phyloP scores from a whole-genome alignment of 441 rosid species.

The Populus hybrid region DNA sequence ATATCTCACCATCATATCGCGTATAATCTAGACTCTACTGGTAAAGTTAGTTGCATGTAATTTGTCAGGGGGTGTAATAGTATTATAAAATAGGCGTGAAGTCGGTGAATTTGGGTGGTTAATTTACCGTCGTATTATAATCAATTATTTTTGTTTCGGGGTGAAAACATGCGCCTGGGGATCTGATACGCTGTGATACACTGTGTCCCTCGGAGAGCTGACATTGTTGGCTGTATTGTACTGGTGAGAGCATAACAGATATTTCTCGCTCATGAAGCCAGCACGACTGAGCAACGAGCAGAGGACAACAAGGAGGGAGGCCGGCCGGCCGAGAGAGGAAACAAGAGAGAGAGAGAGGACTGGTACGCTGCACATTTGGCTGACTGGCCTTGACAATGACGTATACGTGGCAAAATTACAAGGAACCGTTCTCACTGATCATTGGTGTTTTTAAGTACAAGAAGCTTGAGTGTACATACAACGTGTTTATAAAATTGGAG shows the following conservation, averaged over 20 bases:
- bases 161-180: slow-evolving; percentile 11
- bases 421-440: not conserved
- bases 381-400: no score
- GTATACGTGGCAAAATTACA: no score
- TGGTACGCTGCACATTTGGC: no score
- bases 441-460: not conserved
- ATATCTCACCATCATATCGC: not conserved
- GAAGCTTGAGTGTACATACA: not conserved
- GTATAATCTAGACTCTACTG: not conserved
- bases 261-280: not conserved
- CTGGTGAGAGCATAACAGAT: not conserved
- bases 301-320: not conserved
- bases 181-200: slow-evolving; percentile 6
- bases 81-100: not conserved
- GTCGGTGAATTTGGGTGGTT: not conserved
- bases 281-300: not conserved
- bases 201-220: slow-evolving; percentile 9
- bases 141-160: not conserved
- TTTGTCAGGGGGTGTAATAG: not conserved
- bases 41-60: not conserved
- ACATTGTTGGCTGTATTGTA: slow-evolving; percentile 13
- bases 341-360: not conserved
- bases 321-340: not conserved
- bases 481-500: not conserved
- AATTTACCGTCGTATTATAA: not conserved